Evolutionary conservation across 2,329 filamentous ascomycete genomes (phyloP), one percentile per base, ranked within the genome.

Genomic region (Cordyceps farinosa): DNA sequence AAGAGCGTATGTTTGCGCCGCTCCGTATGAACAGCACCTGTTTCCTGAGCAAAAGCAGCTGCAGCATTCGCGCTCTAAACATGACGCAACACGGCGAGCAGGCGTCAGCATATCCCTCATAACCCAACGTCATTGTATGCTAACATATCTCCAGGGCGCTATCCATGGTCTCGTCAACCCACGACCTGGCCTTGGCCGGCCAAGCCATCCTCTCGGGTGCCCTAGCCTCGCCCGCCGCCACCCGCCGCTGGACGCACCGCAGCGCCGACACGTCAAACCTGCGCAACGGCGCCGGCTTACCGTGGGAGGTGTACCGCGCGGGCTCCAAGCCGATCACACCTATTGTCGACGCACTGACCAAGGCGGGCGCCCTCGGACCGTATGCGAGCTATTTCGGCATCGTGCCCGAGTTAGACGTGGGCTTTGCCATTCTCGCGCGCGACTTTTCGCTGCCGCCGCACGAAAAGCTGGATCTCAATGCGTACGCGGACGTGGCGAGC

Each of bases 401-500:
- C 10, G 62, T 59, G 9, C 68, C 68, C 5, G 70, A 70, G 51
- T 67, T 68, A 11, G 62, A 65, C 27, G 64, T 69, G 38, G 75
- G 75, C 1, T 76, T 75, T 30, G 71, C 72, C 9, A 72, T 74
- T 22, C 62, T 76, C 2, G 73, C 72, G 0, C 74, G 75, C 65
- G 74, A 76, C n/a, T 56, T 53, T 8, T 67, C 50, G 10, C 65
- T 66, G 0, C 63, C 50, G 10, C 65, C 66, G 0, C 63, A 67
- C 10, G 63, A 68, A 2, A 29, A 44, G 11, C 69, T 72, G 3
- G 73, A 75, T 42, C 68, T 75, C 6, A 75, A 76, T 13, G 73
- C 74, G 0, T 65, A 75, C n/a, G 74, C 69, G 0, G 74, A 76
- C 36, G 55, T 75, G 17, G 69, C 72, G 0, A 74, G 71, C 6